These are phyloP conservation scores for Metschnikowia anglica DNA, from an alignment of 805 yeast species.

Conservation along the genomic window DNA sequence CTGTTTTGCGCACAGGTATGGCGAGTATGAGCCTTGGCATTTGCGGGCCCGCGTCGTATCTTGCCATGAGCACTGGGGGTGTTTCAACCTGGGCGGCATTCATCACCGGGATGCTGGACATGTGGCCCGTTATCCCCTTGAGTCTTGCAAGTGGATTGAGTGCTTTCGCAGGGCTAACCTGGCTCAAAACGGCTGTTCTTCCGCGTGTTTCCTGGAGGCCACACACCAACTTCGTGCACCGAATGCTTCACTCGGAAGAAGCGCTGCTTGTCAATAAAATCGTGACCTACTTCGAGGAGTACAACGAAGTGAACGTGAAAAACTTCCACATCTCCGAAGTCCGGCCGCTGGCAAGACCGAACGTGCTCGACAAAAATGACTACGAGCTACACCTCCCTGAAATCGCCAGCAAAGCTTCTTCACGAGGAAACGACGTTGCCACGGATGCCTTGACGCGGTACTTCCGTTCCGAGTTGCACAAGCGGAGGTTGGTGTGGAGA, in stretches of 20 bases:
- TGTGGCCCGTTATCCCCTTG: constrained; percentile 5
- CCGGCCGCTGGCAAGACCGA: constrained; percentile 2
- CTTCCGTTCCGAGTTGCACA: constrained; percentile 13
- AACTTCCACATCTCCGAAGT: constrained; percentile 33
- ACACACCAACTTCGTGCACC: constrained; percentile 29
- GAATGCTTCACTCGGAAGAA: constrained; percentile 33
- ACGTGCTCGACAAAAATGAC: constrained; percentile 10
- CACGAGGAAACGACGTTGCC: not conserved
- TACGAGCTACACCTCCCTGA: constrained; percentile 14
- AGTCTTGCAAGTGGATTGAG: not conserved
- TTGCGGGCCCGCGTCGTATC: not conserved
- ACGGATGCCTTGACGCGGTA: constrained; percentile 8
- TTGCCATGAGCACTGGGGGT: not conserved
- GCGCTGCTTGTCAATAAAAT: constrained; percentile 32
- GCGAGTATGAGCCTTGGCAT: not conserved
- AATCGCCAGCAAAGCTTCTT: too few species aligned
- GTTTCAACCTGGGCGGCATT: not conserved
- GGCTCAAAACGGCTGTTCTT: constrained; percentile 3
- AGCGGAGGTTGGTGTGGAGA: constrained; percentile 18
- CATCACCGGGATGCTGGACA: not conserved
- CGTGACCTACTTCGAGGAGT: constrained; percentile 43
- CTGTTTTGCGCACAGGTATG: too few species aligned
- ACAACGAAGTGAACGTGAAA: constrained; percentile 39
- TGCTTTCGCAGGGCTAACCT: constrained; percentile 1
- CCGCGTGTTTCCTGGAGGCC: constrained; percentile 36